Base-by-base conservation (phyloP, 768 basidiomycete species). In the Suillus fuscotomentosus region DNA sequence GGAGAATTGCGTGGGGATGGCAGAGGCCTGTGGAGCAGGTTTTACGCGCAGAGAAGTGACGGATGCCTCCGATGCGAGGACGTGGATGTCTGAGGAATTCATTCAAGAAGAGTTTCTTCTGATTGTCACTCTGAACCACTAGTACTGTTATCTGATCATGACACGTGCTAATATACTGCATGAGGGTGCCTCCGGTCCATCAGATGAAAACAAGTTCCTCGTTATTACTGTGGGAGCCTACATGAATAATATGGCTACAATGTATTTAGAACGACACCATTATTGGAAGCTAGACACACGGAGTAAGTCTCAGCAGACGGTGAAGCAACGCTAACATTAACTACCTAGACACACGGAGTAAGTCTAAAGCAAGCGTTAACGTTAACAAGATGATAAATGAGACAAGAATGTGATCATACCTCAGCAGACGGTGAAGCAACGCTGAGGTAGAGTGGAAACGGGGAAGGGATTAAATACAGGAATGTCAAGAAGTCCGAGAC, bases 1-100 rank as follows among this genome's bases (percentile, higher is more conserved):
- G 3, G 78, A 79, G 74, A 90, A 92, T 22, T 84, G 83, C 20
- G 85, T 81, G 2, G 84, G 78, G 51, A 90, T 80, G 20, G 72
- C 73, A 15, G 78, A 72, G 7, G 74, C 67, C 45, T 77, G 78
- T 0, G 90, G 90, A 1, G 77, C 62, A 3, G 79, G 80, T 74
- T 91, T 91, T 43, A 76, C 77, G 6, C 80, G 77, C 24, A 71
- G 66, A 22, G 71, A 61, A 11, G 65, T 61, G 22, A 60, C 42
- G 31, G 70, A 39, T 4, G 66, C 53, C 17, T 66, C 61, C n/a
- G n/a, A n/a, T 5, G 67, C 60, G 24, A 67, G 67, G 13, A 77
- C 50, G 43, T 77, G 70, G 20, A 62, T 56, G 54, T 72, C 59
- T 54, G 20, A 20, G 11, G 53, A n/a, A 54, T 54, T 11, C 51